Percentiles rank a stretch among this genome's conserved stretches.
phyloP scores from a whole-genome alignment of 768 basidiomycete genomes.

The Sarcodon sp. region DNA sequence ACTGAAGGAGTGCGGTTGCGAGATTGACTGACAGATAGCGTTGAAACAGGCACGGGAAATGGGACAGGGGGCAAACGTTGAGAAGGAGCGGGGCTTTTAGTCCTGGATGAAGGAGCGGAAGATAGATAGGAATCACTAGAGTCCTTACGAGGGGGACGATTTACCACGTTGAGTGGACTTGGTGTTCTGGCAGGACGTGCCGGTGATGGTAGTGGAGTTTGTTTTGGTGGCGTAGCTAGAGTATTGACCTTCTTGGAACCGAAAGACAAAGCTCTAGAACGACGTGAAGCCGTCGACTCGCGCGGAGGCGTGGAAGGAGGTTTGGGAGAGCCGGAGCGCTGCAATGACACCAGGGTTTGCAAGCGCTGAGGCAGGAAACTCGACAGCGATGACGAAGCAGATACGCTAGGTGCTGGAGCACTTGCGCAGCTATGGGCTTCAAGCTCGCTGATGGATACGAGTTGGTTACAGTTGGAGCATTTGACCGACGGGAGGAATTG shows the following conservation, averaged over 20 bases:
- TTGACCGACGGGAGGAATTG: slow-evolving; percentile 73
- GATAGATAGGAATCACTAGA: no score
- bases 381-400: slow-evolving; percentile 21
- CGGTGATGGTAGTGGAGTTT: not conserved
- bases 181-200: not conserved
- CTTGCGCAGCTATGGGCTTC: slow-evolving; percentile 66
- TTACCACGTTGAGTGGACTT: not conserved
- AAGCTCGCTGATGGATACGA: slow-evolving; percentile 61
- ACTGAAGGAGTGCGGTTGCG: slow-evolving; percentile 11
- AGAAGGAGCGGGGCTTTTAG: not conserved
- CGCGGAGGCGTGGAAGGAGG: not conserved
- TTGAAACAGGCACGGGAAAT: not conserved
- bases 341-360: slow-evolving; percentile 26
- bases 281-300: not conserved
- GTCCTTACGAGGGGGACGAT: no score
- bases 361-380: slow-evolving; percentile 34
- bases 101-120: not conserved
- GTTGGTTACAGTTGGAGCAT: slow-evolving; percentile 65
- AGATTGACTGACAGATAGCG: not conserved
- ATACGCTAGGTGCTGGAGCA: slow-evolving; percentile 29
- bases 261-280: not conserved
- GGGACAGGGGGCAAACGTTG: not conserved
- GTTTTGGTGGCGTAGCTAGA: not conserved
- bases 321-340: not conserved
- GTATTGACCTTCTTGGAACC: not conserved